These are phyloP conservation scores for Aureobasidium sp. DNA, from an alignment of 2,329 filamentous ascomycete species.

Conservation along the genomic window DNA sequence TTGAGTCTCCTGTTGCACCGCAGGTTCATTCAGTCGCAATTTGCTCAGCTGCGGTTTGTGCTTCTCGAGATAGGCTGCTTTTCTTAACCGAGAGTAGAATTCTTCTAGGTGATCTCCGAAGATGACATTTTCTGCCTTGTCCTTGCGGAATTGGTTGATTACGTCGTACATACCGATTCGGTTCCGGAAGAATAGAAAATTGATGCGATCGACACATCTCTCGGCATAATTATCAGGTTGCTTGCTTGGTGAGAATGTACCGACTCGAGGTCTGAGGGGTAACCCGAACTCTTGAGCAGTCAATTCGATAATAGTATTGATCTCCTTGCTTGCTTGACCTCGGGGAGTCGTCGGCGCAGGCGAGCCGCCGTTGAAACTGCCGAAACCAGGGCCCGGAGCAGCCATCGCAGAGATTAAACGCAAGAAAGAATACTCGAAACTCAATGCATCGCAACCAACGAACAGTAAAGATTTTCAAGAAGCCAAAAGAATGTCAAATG, in stretches of 20 bases:
- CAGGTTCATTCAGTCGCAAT: neutral
- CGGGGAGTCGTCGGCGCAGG: constrained; percentile 12
- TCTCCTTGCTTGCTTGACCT: constrained; percentile 15
- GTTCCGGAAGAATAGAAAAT: constrained; percentile 18
- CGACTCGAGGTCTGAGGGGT: constrained; percentile 3
- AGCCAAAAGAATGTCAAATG: neutral
- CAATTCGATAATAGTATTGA: constrained; percentile 13
- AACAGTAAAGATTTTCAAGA: no score
- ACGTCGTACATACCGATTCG: constrained; percentile 13
- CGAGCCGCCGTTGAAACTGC: constrained; percentile 6
- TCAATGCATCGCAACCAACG: neutral
- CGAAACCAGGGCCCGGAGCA: neutral
- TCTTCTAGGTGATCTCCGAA: neutral
- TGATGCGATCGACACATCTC: constrained; percentile 14
- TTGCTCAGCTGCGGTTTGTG: neutral
- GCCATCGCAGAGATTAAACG: neutral
- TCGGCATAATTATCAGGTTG: neutral
- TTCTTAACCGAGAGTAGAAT: neutral
- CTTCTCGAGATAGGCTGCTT: constrained; percentile 8
- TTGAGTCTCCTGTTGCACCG: neutral
- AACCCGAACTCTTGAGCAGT: constrained; percentile 8
- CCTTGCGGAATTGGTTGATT: constrained; percentile 10
- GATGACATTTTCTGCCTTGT: neutral
- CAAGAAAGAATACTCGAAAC: neutral
- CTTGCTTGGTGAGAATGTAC: constrained; percentile 11